phyloP scores from a whole-genome alignment of 2,329 filamentous ascomycete species.

The Aspergillus bombycis region DNA sequence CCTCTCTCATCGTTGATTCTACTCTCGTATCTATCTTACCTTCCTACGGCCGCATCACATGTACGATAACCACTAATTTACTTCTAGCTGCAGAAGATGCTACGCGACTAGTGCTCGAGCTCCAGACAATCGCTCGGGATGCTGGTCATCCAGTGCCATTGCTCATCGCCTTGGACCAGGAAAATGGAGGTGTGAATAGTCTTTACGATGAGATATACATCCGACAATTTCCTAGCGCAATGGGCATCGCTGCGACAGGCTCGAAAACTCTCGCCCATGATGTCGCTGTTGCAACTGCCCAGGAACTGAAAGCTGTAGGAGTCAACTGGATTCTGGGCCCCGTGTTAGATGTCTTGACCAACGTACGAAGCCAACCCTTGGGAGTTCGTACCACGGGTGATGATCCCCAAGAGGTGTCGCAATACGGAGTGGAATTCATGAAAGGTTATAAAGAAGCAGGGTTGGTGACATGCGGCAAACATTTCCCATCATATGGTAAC shows the following conservation, averaged over 20 bases:
- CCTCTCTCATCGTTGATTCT: background rate
- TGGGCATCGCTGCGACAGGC: constrained; percentile 93
- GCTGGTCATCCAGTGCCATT: constrained; percentile 88
- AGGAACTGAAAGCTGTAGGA: constrained; percentile 88
- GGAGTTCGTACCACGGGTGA: constrained; percentile 89
- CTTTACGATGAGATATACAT: constrained; percentile 95
- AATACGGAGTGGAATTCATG: constrained; percentile 87
- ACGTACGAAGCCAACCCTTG: constrained; percentile 85
- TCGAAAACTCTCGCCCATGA: constrained; percentile 83
- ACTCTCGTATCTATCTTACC: background rate
- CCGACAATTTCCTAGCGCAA: constrained; percentile 93
- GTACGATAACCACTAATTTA: constrained; percentile 32
- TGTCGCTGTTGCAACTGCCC: constrained; percentile 88
- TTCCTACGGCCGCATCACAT: background rate
- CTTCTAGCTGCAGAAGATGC: constrained; percentile 83
- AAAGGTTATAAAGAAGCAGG: constrained; percentile 92
- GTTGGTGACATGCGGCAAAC: constrained; percentile 87
- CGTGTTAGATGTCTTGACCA: constrained; percentile 90
- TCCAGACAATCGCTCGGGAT: constrained; percentile 89
- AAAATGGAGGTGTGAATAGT: constrained; percentile 97
- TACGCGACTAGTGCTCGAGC: constrained; percentile 81
- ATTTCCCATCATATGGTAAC: constrained; percentile 95
- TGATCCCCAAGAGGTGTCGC: constrained; percentile 91
- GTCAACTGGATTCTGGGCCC: constrained; percentile 96
- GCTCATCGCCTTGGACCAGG: constrained; percentile 89